Evolutionary conservation across 2,329 filamentous ascomycete species (phyloP).

Genomic region (Penicillium rolfsii): DNA sequence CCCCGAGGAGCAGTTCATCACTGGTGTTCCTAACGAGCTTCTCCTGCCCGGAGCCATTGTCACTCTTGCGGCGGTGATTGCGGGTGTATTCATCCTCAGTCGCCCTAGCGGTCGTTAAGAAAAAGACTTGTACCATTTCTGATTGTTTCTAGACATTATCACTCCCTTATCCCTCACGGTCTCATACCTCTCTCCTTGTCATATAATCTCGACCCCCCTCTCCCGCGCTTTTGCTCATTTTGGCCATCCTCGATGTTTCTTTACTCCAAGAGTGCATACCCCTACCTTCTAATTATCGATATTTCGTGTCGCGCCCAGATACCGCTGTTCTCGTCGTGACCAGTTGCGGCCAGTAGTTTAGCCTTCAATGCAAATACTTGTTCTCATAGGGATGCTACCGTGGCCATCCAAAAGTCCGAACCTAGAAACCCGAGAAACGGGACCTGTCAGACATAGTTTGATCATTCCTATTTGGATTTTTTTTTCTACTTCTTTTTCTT

Average conservation of each 20-base stretch:
- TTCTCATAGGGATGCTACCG: slow-evolving; percentile 13
- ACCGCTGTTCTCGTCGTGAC: slow-evolving; percentile 29
- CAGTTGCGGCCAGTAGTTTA: slow-evolving; percentile 28
- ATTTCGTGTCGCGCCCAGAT: slow-evolving; percentile 31
- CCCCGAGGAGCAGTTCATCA: slow-evolving; percentile 76
- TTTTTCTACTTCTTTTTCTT: no score
- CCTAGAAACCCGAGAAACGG: no score
- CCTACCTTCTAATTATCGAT: slow-evolving; percentile 29
- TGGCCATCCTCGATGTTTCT: slow-evolving; percentile 9
- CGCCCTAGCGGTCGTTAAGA: slow-evolving; percentile 59
- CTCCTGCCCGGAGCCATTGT: slow-evolving; percentile 92
- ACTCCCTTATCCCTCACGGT: slow-evolving; percentile 11
- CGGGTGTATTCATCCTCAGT: slow-evolving; percentile 88
- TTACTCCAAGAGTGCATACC: slow-evolving; percentile 25
- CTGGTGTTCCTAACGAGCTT: slow-evolving; percentile 90
- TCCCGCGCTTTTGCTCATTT: slow-evolving; percentile 5
- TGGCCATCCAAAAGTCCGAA: no score
- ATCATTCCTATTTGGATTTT: no score
- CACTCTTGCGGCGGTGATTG: slow-evolving; percentile 90
- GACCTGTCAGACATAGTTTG: no score
- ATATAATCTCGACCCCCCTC: slow-evolving; percentile 8
- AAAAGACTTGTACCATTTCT: neutral
- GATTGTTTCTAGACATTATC: slow-evolving; percentile 9
- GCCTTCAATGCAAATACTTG: slow-evolving; percentile 35
- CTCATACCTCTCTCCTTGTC: slow-evolving; percentile 12